A percentile compares a stretch with the other conserved stretches of the same genome.
These are phyloP conservation scores for Yamadazyma kitorensis DNA, from an alignment of 805 yeast species.

Conservation along the genomic window DNA sequence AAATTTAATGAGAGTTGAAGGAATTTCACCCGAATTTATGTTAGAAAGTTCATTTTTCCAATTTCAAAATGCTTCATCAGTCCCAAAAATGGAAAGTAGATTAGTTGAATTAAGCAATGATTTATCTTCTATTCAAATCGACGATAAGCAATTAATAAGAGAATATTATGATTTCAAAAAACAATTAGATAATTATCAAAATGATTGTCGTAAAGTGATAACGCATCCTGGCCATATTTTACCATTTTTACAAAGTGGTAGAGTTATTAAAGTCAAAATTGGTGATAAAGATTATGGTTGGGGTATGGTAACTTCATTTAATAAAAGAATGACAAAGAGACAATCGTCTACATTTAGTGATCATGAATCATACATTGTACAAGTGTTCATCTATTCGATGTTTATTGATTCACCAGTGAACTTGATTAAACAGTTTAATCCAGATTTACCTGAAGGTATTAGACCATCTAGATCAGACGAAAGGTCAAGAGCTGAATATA, in stretches of 20 bases:
- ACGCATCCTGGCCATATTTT: slow-evolving; percentile 89
- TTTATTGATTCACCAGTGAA: slow-evolving; percentile 82
- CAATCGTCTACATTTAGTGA: slow-evolving; percentile 62
- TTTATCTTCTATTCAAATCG: slow-evolving; percentile 52
- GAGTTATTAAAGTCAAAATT: slow-evolving; percentile 69
- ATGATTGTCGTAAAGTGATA: slow-evolving; percentile 75
- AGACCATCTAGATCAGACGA: slow-evolving; percentile 79
- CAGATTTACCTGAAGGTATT: slow-evolving; percentile 81
- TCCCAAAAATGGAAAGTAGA: slow-evolving; percentile 77
- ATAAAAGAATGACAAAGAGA: slow-evolving; percentile 64
- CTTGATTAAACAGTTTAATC: slow-evolving; percentile 72
- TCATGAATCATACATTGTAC: slow-evolving; percentile 86
- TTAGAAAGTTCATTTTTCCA: slow-evolving; percentile 91
- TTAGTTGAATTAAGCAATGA: slow-evolving; percentile 52
- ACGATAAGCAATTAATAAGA: slow-evolving; percentile 69
- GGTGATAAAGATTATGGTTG: slow-evolving; percentile 81
- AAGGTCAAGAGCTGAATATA: slow-evolving; percentile 65
- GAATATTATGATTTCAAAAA: slow-evolving; percentile 81
- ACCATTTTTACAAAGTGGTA: slow-evolving; percentile 84
- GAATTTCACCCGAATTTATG: slow-evolving; percentile 97
- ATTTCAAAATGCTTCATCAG: slow-evolving; percentile 88
- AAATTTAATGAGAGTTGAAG: slow-evolving; percentile 95
- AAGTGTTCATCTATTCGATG: slow-evolving; percentile 76
- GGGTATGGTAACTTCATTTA: slow-evolving; percentile 82
- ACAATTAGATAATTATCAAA: slow-evolving; percentile 66